A percentile compares a stretch with the other conserved stretches of the same genome.
These are phyloP conservation scores for Boletales sp. DNA, from an alignment of 768 basidiomycete species.

Conservation along the genomic window DNA sequence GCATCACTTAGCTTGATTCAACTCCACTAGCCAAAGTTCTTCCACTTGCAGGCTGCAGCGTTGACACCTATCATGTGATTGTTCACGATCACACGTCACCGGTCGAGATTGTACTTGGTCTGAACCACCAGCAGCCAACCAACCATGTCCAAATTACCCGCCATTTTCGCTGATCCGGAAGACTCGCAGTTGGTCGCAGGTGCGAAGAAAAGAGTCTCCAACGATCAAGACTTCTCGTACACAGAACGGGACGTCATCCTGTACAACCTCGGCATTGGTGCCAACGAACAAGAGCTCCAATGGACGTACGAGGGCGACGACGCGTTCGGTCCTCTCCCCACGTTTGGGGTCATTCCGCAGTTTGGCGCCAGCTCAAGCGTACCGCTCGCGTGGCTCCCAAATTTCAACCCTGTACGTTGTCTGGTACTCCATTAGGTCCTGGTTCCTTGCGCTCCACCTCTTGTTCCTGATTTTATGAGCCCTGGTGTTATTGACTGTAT, in stretches of 20 bases:
- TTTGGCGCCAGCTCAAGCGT: slow-evolving; percentile 68
- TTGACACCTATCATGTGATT: no score
- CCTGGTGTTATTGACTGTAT: neutral
- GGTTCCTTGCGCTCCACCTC: neutral
- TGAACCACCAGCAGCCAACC: neutral
- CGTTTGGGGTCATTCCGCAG: slow-evolving; percentile 94
- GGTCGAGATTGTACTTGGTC: no score
- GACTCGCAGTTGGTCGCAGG: slow-evolving; percentile 80
- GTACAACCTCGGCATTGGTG: slow-evolving; percentile 94
- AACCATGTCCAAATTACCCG: slow-evolving; percentile 38
- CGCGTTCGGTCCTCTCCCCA: slow-evolving; percentile 81
- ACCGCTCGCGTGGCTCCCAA: slow-evolving; percentile 84
- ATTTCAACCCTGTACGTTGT: slow-evolving; percentile 80
- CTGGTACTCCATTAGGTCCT: neutral
- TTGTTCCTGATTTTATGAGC: neutral
- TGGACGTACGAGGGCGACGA: slow-evolving; percentile 91
- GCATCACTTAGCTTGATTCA: no score
- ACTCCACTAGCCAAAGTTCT: no score
- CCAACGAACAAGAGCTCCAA: slow-evolving; percentile 86
- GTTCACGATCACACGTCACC: no score
- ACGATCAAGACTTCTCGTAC: slow-evolving; percentile 65
- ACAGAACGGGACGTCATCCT: slow-evolving; percentile 89
- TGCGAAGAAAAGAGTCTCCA: slow-evolving; percentile 62
- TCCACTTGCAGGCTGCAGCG: no score
- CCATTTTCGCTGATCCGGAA: slow-evolving; percentile 67